phyloP scores from a whole-genome alignment of 2,329 filamentous ascomycete species.

The Stachybotrys chlorohalonatus region DNA sequence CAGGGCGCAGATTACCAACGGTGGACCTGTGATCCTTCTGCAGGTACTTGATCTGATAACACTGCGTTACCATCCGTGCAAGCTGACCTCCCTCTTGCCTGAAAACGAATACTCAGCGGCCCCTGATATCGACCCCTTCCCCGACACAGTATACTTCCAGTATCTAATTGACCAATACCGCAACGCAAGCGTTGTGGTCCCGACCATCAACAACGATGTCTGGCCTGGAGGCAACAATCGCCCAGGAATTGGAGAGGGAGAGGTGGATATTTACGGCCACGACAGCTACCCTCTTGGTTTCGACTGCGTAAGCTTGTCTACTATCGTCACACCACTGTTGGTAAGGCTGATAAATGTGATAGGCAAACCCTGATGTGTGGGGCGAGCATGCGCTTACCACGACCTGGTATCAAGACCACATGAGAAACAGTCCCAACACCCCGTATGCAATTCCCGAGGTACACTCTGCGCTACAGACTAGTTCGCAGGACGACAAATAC shows the following conservation, averaged over 20 bases:
- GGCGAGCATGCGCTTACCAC: slow-evolving; percentile 19
- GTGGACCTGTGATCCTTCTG: slow-evolving; percentile 67
- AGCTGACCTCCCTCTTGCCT: slow-evolving; percentile 22
- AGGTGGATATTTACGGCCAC: slow-evolving; percentile 30
- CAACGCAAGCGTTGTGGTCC: slow-evolving; percentile 61
- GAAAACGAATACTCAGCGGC: slow-evolving; percentile 70
- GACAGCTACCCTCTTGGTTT: slow-evolving; percentile 55
- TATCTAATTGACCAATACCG: slow-evolving; percentile 61
- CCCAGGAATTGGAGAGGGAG: not conserved
- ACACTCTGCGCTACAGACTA: fast-evolving
- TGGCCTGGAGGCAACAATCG: not conserved
- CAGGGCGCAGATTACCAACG: slow-evolving; percentile 71
- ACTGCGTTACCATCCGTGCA: too few relatives aligned
- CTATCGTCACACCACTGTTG: too few relatives aligned
- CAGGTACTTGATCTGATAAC: slow-evolving; percentile 30
- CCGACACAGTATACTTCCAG: slow-evolving; percentile 59
- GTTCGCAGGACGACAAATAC: too few relatives aligned
- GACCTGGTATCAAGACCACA: slow-evolving; percentile 45
- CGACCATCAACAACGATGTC: slow-evolving; percentile 68
- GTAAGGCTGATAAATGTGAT: not conserved
- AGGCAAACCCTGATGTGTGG: slow-evolving; percentile 38
- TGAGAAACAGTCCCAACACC: slow-evolving; percentile 53
- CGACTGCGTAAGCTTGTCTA: slow-evolving; percentile 31
- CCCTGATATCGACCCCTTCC: slow-evolving; percentile 34
- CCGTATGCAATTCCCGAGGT: slow-evolving; percentile 49